Evolutionary conservation across 192 early-diverging fungal species (phyloP).

Genomic region (Coemansia sp.): DNA sequence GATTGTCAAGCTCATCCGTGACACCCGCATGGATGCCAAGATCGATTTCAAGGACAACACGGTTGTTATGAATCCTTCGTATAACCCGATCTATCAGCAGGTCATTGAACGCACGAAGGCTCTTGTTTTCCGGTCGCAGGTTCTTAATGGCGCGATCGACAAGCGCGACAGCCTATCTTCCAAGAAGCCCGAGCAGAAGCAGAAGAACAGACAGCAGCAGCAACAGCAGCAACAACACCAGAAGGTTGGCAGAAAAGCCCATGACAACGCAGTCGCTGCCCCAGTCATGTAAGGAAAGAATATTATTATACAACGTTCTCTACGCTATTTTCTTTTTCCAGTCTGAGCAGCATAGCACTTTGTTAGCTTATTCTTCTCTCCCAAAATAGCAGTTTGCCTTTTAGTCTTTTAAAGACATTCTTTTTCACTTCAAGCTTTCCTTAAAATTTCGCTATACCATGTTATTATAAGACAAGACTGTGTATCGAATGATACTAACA

Average conservation of each 20-base stretch:
- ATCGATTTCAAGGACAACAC: conserved; percentile 95
- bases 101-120: conserved; percentile 94
- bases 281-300: conserved; percentile 21
- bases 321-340: too few species aligned
- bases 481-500: not conserved
- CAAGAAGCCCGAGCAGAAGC: conserved; percentile 46
- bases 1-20: conserved; percentile 96
- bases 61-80: conserved; percentile 88
- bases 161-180: conserved; percentile 62
- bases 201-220: conserved; percentile 29
- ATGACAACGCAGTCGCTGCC: conserved; percentile 28
- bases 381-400: conserved; percentile 1
- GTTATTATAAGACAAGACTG: too few species aligned
- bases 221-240: conserved; percentile 26
- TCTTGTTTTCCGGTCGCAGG: conserved; percentile 87
- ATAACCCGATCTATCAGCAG: conserved; percentile 89
- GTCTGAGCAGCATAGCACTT: not conserved
- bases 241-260: conserved; percentile 26
- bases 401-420: not conserved
- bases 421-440: not conserved
- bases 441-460: not conserved
- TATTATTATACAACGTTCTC: too few species aligned
- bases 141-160: conserved; percentile 85
- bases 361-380: not conserved
- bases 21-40: conserved; percentile 96